Evolutionary conservation across 495 filamentous ascomycete species (phyloP), one percentile per base, ranked within the genome.

Genomic region (Xanthoparmelia taractica): DNA sequence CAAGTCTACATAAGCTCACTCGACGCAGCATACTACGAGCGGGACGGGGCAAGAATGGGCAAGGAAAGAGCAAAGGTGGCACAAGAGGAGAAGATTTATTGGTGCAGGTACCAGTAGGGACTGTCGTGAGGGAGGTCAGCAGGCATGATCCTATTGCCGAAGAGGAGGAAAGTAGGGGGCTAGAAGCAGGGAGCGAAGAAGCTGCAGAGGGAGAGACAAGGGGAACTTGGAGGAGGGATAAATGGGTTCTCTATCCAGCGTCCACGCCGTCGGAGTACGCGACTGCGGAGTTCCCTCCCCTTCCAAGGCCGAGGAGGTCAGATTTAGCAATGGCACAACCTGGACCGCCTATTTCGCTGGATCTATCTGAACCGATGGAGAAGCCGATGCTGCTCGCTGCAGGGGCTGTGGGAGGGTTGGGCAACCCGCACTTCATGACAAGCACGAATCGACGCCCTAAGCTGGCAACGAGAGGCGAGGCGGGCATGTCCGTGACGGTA

Each of bases 41-140:
- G 1, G 85, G 86, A 8, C 77, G 86, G 61, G 94, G 94, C 8
- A 88, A 82, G 70, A 91, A 90, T 69, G 94, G 94, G 10, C 87
- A 90, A 73, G 94, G 94, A 4, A 92, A 91, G 69, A 82, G 82
- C 58, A 82, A 84, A 60, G 87, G 89, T 38, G 94, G 94, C 2
- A 83, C 84, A 69, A 81, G 91, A 59, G 94, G 94, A 27, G 85
- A 91, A 1, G 94, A 98, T 75, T 72, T 97, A 3, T 75, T 97
- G 60, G 84, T 98, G 50, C 84, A 88, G 41, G 94, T 98, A 10
- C 94, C 95, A 1, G 89, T 97, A 12, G 94, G 94, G 18, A 97
- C 94, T 0, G 86, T 97, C 15, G 80, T 98, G 4, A 81, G 89
- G 25, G 94, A 98, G 73, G 76, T 96, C 15, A 80, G 80, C 57